A percentile compares a stretch with the other conserved stretches of the same genome.
Conservation (phyloP, 179 eudicot species). For the Actinidia polygama region DNA sequence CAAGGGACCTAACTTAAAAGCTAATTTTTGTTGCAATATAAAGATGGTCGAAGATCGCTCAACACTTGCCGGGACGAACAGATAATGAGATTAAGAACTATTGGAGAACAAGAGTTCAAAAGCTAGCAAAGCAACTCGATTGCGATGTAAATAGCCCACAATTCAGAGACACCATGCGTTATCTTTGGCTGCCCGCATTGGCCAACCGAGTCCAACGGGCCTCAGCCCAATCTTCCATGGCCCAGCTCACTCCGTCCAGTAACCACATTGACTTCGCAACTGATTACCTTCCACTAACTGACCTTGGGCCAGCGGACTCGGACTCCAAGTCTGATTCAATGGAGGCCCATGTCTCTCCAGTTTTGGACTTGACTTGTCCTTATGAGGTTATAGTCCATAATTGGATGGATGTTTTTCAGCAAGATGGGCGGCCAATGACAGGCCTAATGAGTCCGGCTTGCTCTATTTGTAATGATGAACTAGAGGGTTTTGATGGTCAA, state of each 20-base stretch:
- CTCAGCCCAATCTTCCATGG: conserved; percentile 34
- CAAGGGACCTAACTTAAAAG: too few species aligned
- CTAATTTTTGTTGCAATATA: too few species aligned
- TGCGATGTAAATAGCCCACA: conserved; percentile 85
- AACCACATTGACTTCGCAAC: neutral
- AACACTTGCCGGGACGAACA: conserved; percentile 75
- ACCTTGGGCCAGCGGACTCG: neutral
- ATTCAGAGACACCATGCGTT: conserved; percentile 79
- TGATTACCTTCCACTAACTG: neutral
- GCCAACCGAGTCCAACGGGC: conserved; percentile 55
- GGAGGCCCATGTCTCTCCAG: conserved; percentile 2
- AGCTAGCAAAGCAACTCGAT: conserved; percentile 84
- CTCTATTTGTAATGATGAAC: too few species aligned
- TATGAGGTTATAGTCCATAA: too few species aligned
- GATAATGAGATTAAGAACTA: conserved; percentile 88
- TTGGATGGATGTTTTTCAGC: too few species aligned
- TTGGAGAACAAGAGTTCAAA: conserved; percentile 83
- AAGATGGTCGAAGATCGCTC: conserved; percentile 91
- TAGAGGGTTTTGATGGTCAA: too few species aligned
- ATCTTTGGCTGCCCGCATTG: conserved; percentile 74
- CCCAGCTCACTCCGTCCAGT: conserved; percentile 2
- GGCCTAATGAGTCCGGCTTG: too few species aligned
- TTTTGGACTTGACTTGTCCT: neutral
- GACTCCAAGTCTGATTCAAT: neutral
- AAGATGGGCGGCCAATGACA: too few species aligned